Evolutionary conservation across 352 stramenopile species (phyloP).

Genomic region (Pythium chondricola): DNA sequence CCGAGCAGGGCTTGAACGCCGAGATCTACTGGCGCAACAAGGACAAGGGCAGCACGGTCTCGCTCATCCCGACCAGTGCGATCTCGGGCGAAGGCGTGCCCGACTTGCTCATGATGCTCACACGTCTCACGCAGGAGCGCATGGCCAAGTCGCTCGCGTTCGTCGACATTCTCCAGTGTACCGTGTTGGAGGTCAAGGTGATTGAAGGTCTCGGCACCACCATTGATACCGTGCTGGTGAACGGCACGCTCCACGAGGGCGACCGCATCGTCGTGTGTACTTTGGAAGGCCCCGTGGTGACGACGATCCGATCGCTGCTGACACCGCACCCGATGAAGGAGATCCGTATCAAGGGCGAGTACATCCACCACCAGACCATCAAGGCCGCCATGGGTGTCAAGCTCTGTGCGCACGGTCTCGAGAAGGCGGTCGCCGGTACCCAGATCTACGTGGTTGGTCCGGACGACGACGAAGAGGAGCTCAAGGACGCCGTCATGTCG

Average conservation of each 20-base stretch:
- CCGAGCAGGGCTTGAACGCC: slow-evolving; percentile 97
- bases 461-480: slow-evolving; percentile 97
- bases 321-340: slow-evolving; percentile 98
- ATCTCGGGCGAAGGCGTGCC: slow-evolving; percentile 98
- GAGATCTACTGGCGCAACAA: slow-evolving; percentile 99
- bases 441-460: slow-evolving; percentile 95
- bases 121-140: slow-evolving; percentile 93
- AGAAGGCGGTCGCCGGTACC: slow-evolving; percentile 98
- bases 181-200: slow-evolving; percentile 98
- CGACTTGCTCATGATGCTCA: slow-evolving; percentile 96
- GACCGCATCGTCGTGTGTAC: slow-evolving; percentile 98
- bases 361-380: slow-evolving; percentile 96
- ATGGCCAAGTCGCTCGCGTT: slow-evolving; percentile 89
- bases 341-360: slow-evolving; percentile 93
- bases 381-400: slow-evolving; percentile 99
- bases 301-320: slow-evolving; percentile 94
- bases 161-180: slow-evolving; percentile 93
- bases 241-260: slow-evolving; percentile 93
- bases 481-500: slow-evolving; percentile 96
- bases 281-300: slow-evolving; percentile 96
- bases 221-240: slow-evolving; percentile 98
- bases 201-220: slow-evolving; percentile 99
- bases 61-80: slow-evolving; percentile 97
- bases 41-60: slow-evolving; percentile 93
- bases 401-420: slow-evolving; percentile 95